These are phyloP conservation scores for Xylariaceae sp. DNA, from an alignment of 2,329 filamentous ascomycete genomes.

Conservation along the genomic window DNA sequence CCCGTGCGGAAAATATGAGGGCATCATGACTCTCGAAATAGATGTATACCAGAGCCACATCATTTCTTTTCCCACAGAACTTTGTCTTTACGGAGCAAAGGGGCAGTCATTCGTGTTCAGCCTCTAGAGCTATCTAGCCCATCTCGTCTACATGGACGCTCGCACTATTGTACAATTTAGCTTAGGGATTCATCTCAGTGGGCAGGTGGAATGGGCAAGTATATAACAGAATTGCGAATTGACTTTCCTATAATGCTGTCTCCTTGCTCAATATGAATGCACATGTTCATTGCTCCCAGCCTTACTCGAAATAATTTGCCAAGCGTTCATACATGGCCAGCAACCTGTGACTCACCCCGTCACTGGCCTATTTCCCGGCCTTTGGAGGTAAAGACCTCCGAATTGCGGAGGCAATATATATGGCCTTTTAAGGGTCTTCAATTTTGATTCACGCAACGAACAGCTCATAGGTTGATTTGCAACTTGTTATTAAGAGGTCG, in stretches of 20 bases:
- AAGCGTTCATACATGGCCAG: background rate
- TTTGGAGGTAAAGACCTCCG: too few species aligned
- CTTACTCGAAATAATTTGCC: background rate
- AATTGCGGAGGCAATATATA: background rate
- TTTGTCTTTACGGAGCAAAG: background rate
- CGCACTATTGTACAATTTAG: slow-evolving; percentile 28
- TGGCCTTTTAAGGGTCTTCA: background rate
- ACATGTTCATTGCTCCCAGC: background rate
- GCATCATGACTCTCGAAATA: background rate
- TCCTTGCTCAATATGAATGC: background rate
- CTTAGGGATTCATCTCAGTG: slow-evolving; percentile 13
- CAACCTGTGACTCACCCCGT: slow-evolving; percentile 17
- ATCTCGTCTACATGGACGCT: background rate
- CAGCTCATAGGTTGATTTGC: background rate
- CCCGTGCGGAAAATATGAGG: background rate
- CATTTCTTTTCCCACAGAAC: background rate
- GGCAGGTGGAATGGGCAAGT: slow-evolving; percentile 7
- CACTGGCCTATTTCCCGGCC: too few species aligned
- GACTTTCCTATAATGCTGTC: background rate
- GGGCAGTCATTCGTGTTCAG: background rate
- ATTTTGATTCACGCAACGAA: background rate
- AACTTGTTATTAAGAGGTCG: background rate
- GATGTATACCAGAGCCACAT: slow-evolving; percentile 5
- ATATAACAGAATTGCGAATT: slow-evolving; percentile 20
- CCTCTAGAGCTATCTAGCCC: background rate